A percentile compares a stretch with the other conserved stretches of the same genome.
These are phyloP conservation scores for Candida frijolesensis DNA, from an alignment of 1,139 yeast species.

Conservation along the genomic window DNA sequence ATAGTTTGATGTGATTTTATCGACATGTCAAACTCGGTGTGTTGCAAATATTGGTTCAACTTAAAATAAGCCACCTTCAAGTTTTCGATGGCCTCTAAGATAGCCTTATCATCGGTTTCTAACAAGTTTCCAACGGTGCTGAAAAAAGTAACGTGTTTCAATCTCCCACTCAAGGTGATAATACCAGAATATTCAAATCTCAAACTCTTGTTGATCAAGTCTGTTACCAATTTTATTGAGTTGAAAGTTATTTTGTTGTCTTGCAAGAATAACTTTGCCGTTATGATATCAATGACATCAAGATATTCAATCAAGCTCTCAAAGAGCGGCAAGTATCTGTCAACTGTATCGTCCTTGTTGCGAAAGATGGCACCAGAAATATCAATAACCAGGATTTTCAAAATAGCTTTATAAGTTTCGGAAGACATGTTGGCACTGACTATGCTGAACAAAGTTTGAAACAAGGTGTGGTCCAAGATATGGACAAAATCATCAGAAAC, in stretches of 20 bases:
- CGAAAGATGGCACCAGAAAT: constrained; percentile 49
- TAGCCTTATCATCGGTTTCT: constrained; percentile 41
- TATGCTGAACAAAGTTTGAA: constrained; percentile 45
- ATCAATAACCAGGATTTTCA: constrained; percentile 46
- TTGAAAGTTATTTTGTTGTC: constrained; percentile 49
- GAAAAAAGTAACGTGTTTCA: constrained; percentile 49
- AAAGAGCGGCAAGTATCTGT: constrained; percentile 41
- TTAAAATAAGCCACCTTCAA: constrained; percentile 41
- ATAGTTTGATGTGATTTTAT: constrained; percentile 44
- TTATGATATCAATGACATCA: constrained; percentile 45
- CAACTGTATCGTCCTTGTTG: constrained; percentile 34
- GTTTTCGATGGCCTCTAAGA: constrained; percentile 33
- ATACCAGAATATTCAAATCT: constrained; percentile 42
- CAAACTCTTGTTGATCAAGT: constrained; percentile 46
- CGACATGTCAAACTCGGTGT: constrained; percentile 41
- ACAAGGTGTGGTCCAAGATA: constrained; percentile 45
- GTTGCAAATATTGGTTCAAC: constrained; percentile 40
- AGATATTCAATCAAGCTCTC: constrained; percentile 45
- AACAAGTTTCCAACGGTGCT: constrained; percentile 42
- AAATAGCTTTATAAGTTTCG: constrained; percentile 52
- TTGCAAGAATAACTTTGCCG: constrained; percentile 42
- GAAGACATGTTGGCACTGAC: constrained; percentile 48
- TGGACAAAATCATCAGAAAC: constrained; percentile 39
- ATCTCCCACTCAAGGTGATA: constrained; percentile 46
- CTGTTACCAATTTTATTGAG: constrained; percentile 50